These are phyloP conservation scores for Infundibulicybe gibba DNA, from an alignment of 768 basidiomycete species.

Conservation along the genomic window DNA sequence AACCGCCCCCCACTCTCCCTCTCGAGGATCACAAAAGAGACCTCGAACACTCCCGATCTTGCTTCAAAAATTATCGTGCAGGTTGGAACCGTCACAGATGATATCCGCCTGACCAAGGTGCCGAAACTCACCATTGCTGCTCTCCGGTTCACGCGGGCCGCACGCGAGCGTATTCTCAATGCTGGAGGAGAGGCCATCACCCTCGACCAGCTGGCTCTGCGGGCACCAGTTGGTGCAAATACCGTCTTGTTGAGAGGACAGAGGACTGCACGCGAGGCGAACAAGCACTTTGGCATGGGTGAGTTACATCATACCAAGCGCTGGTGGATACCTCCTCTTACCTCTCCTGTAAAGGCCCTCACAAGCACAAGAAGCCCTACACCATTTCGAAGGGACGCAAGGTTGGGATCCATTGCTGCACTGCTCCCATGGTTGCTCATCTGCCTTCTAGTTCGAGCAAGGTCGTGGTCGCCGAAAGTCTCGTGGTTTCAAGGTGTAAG, in stretches of 20 bases:
- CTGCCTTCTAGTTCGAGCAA: slow-evolving; percentile 74
- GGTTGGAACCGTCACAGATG: slow-evolving; percentile 94
- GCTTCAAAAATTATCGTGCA: slow-evolving; percentile 83
- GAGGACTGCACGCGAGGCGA: slow-evolving; percentile 90
- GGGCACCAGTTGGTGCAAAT: slow-evolving; percentile 93
- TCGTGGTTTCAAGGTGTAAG: slow-evolving; percentile 93
- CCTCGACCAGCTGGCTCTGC: slow-evolving; percentile 93
- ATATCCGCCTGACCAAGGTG: slow-evolving; percentile 78
- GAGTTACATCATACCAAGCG: slow-evolving; percentile 10
- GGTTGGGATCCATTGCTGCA: slow-evolving; percentile 30
- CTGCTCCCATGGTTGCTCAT: neutral
- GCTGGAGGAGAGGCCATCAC: slow-evolving; percentile 95
- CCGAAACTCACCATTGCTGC: slow-evolving; percentile 94
- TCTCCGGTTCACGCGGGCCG: slow-evolving; percentile 89
- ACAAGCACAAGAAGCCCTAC: slow-evolving; percentile 99
- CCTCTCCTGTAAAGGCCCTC: slow-evolving; percentile 50
- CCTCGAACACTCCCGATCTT: slow-evolving; percentile 57
- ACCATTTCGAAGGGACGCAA: slow-evolving; percentile 96
- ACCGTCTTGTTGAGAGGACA: slow-evolving; percentile 91
- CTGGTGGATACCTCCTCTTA: too few species aligned
- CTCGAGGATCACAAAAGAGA: slow-evolving; percentile 87
- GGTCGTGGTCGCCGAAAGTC: slow-evolving; percentile 99
- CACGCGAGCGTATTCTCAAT: slow-evolving; percentile 92
- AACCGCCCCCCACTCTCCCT: slow-evolving; percentile 97
- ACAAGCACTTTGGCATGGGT: slow-evolving; percentile 98